Percentiles rank a stretch among this genome's conserved stretches.
Evolutionary conservation across 2,329 filamentous ascomycete genomes (phyloP).

Genomic region (Sphaerulina vaccinii): DNA sequence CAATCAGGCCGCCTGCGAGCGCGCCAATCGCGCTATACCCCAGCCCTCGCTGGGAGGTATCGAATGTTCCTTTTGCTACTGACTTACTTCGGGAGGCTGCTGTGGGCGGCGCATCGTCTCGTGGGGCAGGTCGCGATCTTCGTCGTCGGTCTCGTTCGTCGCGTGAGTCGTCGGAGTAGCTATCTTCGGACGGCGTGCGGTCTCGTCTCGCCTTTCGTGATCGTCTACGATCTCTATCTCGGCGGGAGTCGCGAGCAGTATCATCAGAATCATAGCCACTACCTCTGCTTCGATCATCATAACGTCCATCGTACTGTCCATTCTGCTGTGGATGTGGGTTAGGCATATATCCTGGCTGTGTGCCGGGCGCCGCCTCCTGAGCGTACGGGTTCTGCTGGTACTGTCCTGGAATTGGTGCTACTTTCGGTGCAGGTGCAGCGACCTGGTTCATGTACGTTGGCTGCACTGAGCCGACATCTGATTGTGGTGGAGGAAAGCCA

Average conservation of each 20-base stretch:
- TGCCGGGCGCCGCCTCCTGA: constrained; percentile 26
- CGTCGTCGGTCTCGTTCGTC: constrained; percentile 21
- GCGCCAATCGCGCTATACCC: constrained; percentile 32
- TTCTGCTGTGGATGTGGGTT: constrained; percentile 18
- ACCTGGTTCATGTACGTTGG: constrained; percentile 29
- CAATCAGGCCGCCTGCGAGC: constrained; percentile 33
- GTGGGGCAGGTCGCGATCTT: constrained; percentile 22
- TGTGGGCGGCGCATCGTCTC: constrained; percentile 16
- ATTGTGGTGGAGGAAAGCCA: constrained; percentile 23
- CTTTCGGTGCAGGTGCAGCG: constrained; percentile 16
- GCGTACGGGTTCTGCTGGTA: constrained; percentile 34
- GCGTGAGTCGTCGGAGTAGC: constrained; percentile 21
- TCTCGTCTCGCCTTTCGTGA: constrained; percentile 11
- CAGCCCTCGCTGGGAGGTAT: constrained; percentile 30
- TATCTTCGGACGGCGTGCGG: constrained; percentile 16
- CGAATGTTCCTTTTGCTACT: constrained; percentile 28
- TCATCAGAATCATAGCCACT: constrained; percentile 22
- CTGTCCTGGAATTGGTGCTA: constrained; percentile 16
- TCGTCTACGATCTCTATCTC: constrained; percentile 5
- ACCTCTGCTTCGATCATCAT: constrained; percentile 17
- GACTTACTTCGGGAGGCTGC: constrained; percentile 30
- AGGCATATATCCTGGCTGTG: constrained; percentile 24
- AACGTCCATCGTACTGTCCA: constrained; percentile 16
- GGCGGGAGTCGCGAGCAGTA: constrained; percentile 10
- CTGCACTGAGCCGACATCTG: constrained; percentile 27